Evolutionary conservation across 2,329 filamentous ascomycete genomes (phyloP).

Genomic region (Aspergillus cejpii): DNA sequence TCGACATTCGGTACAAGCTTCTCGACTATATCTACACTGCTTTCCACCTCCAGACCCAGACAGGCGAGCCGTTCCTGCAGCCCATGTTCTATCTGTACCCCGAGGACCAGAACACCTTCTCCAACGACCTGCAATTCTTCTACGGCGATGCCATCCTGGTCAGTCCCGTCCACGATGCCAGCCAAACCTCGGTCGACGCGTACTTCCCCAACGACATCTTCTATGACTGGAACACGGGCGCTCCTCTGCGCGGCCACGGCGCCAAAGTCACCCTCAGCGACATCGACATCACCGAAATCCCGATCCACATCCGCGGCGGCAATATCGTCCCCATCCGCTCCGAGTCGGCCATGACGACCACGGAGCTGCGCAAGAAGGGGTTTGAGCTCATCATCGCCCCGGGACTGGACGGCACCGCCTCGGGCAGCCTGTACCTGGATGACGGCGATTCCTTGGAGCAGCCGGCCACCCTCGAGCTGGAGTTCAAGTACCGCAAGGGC

Average conservation of each 20-base stretch:
- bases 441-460: slow-evolving; percentile 66
- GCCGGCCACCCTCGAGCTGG: slow-evolving; percentile 48
- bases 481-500: slow-evolving; percentile 53
- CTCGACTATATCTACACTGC: slow-evolving; percentile 75
- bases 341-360: slow-evolving; percentile 53
- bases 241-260: slow-evolving; percentile 43
- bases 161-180: slow-evolving; percentile 50
- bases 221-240: slow-evolving; percentile 55
- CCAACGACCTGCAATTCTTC: slow-evolving; percentile 53
- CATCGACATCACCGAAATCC: slow-evolving; percentile 50
- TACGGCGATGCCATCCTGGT: slow-evolving; percentile 53
- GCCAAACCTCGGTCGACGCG: slow-evolving; percentile 47
- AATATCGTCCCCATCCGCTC: slow-evolving; percentile 53
- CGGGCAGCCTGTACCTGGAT: slow-evolving; percentile 66
- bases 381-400: slow-evolving; percentile 68
- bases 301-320: slow-evolving; percentile 58
- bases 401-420: slow-evolving; percentile 54
- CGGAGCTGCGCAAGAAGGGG: slow-evolving; percentile 53
- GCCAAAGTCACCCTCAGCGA: slow-evolving; percentile 40
- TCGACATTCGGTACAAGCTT: slow-evolving; percentile 66
- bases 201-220: slow-evolving; percentile 55
- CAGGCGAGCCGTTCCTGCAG: slow-evolving; percentile 60
- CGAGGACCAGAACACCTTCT: slow-evolving; percentile 47
- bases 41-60: slow-evolving; percentile 53
- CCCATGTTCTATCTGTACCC: slow-evolving; percentile 70